A percentile compares a stretch with the other conserved stretches of the same genome.
Evolutionary conservation across 805 yeast genomes (phyloP).

Genomic region (Saccharomycopsis sp.): DNA sequence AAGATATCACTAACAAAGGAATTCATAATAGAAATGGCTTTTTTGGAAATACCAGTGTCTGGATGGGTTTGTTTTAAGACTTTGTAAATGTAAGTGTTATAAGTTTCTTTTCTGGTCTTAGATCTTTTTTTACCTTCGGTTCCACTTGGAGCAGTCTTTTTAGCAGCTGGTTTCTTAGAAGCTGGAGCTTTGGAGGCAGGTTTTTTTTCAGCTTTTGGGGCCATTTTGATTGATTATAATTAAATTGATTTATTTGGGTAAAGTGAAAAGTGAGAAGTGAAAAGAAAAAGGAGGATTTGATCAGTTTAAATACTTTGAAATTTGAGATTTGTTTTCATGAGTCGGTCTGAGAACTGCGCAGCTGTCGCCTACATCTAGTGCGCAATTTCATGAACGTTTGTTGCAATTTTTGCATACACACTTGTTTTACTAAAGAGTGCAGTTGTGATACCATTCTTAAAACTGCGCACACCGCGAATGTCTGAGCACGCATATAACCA

Average conservation of each 20-base stretch:
- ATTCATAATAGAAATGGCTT: slow-evolving; percentile 98
- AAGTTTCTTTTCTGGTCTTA: slow-evolving; percentile 95
- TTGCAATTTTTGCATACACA: too few species aligned
- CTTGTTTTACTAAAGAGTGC: too few species aligned
- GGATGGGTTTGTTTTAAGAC: slow-evolving; percentile 98
- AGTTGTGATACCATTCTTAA: too few species aligned
- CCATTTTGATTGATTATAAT: slow-evolving; percentile 34
- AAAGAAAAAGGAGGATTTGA: too few species aligned
- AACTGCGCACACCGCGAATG: background rate
- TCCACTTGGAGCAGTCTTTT: slow-evolving; percentile 69
- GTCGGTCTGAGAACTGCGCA: too few species aligned
- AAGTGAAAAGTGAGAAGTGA: too few species aligned
- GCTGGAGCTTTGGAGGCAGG: slow-evolving; percentile 96
- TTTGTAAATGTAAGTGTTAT: slow-evolving; percentile 96
- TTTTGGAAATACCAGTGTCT: slow-evolving; percentile 98
- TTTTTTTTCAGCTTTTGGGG: slow-evolving; percentile 52
- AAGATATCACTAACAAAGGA: slow-evolving; percentile 96
- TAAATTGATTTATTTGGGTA: slow-evolving; percentile 12
- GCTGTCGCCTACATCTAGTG: too few species aligned
- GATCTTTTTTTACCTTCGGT: slow-evolving; percentile 62
- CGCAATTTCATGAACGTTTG: too few species aligned
- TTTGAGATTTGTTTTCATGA: too few species aligned
- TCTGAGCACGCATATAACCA: background rate
- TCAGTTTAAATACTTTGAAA: too few species aligned
- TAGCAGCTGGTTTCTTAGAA: slow-evolving; percentile 89